Evolutionary conservation across 495 filamentous ascomycete genomes (phyloP).

Genomic region (Penicillium canescens): DNA sequence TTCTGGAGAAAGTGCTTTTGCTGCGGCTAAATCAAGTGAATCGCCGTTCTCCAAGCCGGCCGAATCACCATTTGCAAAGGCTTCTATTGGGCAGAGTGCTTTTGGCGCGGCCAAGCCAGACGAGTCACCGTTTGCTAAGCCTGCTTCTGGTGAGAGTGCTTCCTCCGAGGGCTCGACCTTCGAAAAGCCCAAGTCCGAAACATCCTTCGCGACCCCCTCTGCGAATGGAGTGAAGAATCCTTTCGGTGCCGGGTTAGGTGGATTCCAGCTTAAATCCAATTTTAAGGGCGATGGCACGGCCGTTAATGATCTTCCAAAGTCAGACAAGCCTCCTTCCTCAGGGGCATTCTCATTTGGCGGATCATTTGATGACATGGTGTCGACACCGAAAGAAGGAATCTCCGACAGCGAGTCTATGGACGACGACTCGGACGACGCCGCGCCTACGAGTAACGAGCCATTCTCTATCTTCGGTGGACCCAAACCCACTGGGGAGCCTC

Average conservation of each 20-base stretch:
- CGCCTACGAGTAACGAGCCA: conserved; percentile 19
- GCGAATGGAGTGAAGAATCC: conserved; percentile 33
- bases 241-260: conserved; percentile 53
- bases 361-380: conserved; percentile 31
- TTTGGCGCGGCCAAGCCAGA: conserved; percentile 13
- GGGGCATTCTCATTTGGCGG: conserved; percentile 37
- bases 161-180: conserved; percentile 18
- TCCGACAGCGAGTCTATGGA: conserved; percentile 36
- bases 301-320: conserved; percentile 59
- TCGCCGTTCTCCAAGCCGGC: background rate
- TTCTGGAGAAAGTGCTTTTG: conserved; percentile 14
- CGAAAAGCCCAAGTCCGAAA: conserved; percentile 28
- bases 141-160: conserved; percentile 3
- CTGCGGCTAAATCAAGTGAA: background rate
- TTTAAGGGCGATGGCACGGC: conserved; percentile 76
- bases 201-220: conserved; percentile 41
- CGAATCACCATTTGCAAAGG: background rate
- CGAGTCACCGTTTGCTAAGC: conserved; percentile 8
- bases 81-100: background rate
- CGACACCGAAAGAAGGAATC: conserved; percentile 22
- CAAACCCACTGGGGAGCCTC: conserved; percentile 18
- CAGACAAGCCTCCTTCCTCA: conserved; percentile 35
- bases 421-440: conserved; percentile 40
- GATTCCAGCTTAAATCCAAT: conserved; percentile 74
- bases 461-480: conserved; percentile 27